These are phyloP conservation scores for Podila clonocystis DNA, from an alignment of 192 early-diverging fungal genomes.

Conservation along the genomic window DNA sequence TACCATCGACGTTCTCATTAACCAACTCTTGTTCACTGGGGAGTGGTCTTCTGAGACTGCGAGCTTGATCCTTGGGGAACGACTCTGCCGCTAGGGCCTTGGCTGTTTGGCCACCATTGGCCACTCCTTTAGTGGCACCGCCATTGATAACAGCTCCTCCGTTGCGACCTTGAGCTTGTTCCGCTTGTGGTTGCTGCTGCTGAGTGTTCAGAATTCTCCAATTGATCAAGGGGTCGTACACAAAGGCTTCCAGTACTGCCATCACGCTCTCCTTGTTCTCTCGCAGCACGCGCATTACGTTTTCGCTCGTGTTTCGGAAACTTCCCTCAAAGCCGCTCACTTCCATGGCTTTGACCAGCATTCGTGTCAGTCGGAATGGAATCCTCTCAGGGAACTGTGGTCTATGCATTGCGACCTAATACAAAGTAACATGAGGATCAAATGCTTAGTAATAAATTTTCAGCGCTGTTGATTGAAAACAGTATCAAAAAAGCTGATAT, in stretches of 20 bases:
- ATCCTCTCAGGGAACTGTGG: slow-evolving; percentile 97
- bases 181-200: slow-evolving; percentile 14
- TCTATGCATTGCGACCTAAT: slow-evolving; percentile 89
- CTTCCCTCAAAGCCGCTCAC: slow-evolving; percentile 95
- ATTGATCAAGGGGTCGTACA: slow-evolving; percentile 95
- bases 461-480: neutral
- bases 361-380: slow-evolving; percentile 97
- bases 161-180: neutral
- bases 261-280: slow-evolving; percentile 97
- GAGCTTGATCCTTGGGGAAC: slow-evolving; percentile 28
- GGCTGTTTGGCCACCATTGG: too few species aligned
- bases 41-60: slow-evolving; percentile 34
- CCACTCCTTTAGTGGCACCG: neutral
- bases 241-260: slow-evolving; percentile 98
- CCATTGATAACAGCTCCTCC: neutral
- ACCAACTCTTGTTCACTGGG: slow-evolving; percentile 34
- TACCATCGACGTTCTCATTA: slow-evolving; percentile 32
- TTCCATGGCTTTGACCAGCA: slow-evolving; percentile 99
- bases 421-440: neutral
- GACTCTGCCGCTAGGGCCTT: slow-evolving; percentile 5
- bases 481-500: slow-evolving; percentile 18
- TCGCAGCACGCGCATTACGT: slow-evolving; percentile 94
- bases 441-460: neutral
- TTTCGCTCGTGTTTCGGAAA: slow-evolving; percentile 96
- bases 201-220: slow-evolving; percentile 79